Evolutionary conservation across 768 basidiomycete genomes (phyloP).

Genomic region (Chlorophyllum brunneum): DNA sequence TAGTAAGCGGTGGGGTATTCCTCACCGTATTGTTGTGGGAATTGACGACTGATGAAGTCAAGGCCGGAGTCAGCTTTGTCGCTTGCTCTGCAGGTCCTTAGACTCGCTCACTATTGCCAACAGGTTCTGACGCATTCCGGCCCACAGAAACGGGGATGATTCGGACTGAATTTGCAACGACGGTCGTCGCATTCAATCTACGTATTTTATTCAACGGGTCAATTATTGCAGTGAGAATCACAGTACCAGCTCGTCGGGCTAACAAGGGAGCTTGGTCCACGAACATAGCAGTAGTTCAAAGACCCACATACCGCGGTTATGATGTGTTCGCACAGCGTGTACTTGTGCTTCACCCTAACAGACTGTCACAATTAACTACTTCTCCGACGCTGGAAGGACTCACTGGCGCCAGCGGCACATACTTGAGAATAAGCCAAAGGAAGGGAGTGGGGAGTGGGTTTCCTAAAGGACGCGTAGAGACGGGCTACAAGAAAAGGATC

Average conservation of each 20-base stretch:
- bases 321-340: constrained; percentile 53
- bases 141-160: constrained; percentile 57
- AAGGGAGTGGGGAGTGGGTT: constrained; percentile 20
- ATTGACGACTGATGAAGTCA: constrained; percentile 32
- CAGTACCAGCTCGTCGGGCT: constrained; percentile 62
- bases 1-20: constrained; percentile 10
- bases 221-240: constrained; percentile 15
- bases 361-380: not conserved
- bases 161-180: constrained; percentile 67
- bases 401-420: constrained; percentile 80
- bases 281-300: not conserved
- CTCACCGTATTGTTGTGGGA: constrained; percentile 65
- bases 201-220: not conserved
- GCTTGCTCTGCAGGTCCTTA: too few species aligned
- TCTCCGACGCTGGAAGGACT: too few species aligned
- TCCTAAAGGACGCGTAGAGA: constrained; percentile 4
- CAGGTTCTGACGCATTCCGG: constrained; percentile 58
- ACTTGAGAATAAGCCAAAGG: constrained; percentile 17
- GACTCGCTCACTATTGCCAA: constrained; percentile 71
- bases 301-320: constrained; percentile 21
- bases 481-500: constrained; percentile 12
- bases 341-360: constrained; percentile 61
- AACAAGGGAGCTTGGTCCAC: constrained; percentile 1
- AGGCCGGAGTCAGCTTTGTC: constrained; percentile 18
- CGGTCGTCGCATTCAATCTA: constrained; percentile 65